Base-by-base conservation (phyloP, 192 early-diverging fungal genomes). In the Gryganskiella cystojenkinii region DNA sequence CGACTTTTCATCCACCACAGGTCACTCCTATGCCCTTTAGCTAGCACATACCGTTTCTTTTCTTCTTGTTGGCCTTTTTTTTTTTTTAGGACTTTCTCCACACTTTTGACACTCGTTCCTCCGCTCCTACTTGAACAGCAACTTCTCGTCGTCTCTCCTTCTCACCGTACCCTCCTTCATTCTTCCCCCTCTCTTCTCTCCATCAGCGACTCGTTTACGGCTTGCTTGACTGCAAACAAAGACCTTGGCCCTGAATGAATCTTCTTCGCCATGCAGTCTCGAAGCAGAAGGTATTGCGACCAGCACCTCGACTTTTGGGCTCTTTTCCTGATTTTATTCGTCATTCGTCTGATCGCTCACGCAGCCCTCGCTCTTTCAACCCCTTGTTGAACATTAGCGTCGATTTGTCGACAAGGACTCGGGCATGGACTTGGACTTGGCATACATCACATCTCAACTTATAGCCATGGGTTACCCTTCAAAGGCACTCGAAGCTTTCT, bases 391-490 rank as follows among this genome's bases (percentile, higher is more conserved):
- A 22, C 17, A 37, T 19, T 65, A 76, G 73, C 73, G 73, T 34
- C 69, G 86, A 20, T 71, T 81, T n/a, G 60, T 81, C 19, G 68
- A 71, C 22, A 72, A 69, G 5, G 70, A 74, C 4, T 52, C 81
- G 35, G 82, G 85, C 13, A 47, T 87, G n/a, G 86, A 87, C 56
- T 68, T 87, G 60, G 61, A 69, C 31, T 30, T 56, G 17, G 8
- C 73, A 73, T 87, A 89, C 45, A 87, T 90, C 40, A 86, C 86
- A 0, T 50, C 71, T 2, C 62, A 61, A 0, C 67, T 90, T 10
- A 87, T 90, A 33, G 89, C 89, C 43, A 90, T 87, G 82, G 75
- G 82, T 0, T 90, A 75, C 43, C 89, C 89, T 24, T 80, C 86
- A n/a, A 72, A 80, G 24, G 79, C 81, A 2, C 10, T 88, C 10